phyloP scores from a whole-genome alignment of 768 basidiomycete genomes.

The Suillus brevipes region DNA sequence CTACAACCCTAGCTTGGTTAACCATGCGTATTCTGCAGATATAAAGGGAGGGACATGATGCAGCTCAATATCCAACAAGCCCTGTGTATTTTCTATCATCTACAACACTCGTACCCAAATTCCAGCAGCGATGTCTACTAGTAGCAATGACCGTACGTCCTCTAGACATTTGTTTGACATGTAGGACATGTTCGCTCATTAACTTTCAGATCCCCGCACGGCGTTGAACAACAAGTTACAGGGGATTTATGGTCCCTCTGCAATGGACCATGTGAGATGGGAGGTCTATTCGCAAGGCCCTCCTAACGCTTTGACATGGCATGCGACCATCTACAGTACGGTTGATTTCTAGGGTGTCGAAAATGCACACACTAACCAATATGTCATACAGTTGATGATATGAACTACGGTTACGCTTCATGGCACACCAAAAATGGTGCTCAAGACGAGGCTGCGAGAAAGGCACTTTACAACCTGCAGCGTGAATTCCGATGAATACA shows the following conservation, averaged over 20 bases:
- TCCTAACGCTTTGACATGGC: background rate
- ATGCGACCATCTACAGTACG: background rate
- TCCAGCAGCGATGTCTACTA: background rate
- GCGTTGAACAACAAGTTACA: background rate
- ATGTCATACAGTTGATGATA: background rate
- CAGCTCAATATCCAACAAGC: background rate
- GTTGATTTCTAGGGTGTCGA: no score
- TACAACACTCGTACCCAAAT: background rate
- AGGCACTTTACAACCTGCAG: background rate
- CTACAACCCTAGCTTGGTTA: background rate
- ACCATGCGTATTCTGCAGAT: background rate
- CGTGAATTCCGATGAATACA: background rate
- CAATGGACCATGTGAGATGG: background rate
- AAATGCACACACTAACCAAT: background rate
- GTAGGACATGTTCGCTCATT: background rate
- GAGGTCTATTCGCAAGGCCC: background rate
- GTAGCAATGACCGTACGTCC: background rate
- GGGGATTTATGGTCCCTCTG: background rate
- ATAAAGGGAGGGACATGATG: background rate
- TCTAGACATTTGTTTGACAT: background rate
- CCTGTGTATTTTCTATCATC: background rate
- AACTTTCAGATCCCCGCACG: background rate
- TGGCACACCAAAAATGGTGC: background rate
- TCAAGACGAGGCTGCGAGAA: background rate
- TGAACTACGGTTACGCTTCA: background rate